Percentiles rank a stretch among this genome's conserved stretches.
Conservation (phyloP, 2,329 filamentous ascomycete genomes). For the Penicillium sp. region DNA sequence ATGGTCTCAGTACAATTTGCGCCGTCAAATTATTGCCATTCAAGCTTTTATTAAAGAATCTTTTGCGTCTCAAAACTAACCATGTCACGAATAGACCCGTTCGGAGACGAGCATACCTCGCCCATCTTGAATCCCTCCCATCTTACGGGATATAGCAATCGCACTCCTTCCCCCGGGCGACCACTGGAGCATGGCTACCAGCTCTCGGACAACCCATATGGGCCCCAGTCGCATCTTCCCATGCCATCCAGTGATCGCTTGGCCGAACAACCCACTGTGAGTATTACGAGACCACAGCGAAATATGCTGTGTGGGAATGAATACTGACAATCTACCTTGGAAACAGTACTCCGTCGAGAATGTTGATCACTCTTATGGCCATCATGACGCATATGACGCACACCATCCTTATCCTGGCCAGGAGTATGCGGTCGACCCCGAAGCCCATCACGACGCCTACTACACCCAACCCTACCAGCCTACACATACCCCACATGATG, state of each 20-base stretch:
- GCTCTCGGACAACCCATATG: constrained; percentile 74
- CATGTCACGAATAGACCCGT: constrained; percentile 35
- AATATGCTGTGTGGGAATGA: background rate
- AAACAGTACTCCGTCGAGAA: constrained; percentile 68
- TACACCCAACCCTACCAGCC: constrained; percentile 81
- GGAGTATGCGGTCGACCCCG: constrained; percentile 75
- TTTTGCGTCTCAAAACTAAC: constrained; percentile 22
- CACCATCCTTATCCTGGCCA: constrained; percentile 54
- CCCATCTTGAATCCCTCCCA: constrained; percentile 55
- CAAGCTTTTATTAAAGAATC: background rate
- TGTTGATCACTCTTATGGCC: constrained; percentile 61
- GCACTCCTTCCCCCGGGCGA: constrained; percentile 74
- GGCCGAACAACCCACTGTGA: constrained; percentile 78
- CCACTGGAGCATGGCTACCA: constrained; percentile 71
- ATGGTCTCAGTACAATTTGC: background rate
- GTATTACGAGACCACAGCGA: constrained; percentile 36
- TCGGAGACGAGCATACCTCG: constrained; percentile 42
- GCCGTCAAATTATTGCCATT: background rate
- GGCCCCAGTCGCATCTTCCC: constrained; percentile 58
- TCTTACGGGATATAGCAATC: constrained; percentile 40
- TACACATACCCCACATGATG: constrained; percentile 53
- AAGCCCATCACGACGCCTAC: constrained; percentile 84
- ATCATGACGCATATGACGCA: constrained; percentile 60
- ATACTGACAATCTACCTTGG: constrained; percentile 8
- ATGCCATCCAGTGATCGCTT: constrained; percentile 74